Percentiles rank a stretch among this genome's conserved stretches.
Conservation (phyloP, 148 eudicot species). For the Rheum nobile region DNA sequence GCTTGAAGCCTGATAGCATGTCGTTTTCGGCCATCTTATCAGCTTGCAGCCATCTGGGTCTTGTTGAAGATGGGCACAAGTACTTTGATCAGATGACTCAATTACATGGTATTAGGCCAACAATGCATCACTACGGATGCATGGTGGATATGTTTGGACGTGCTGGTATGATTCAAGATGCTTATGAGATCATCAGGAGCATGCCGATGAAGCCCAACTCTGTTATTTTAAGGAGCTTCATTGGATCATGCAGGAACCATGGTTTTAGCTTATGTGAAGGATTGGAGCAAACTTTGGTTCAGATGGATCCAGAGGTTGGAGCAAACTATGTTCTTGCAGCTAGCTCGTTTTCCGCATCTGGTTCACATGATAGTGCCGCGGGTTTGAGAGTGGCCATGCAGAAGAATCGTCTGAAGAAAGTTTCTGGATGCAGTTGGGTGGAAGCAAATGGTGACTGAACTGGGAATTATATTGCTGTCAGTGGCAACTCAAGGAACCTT, state of each 20-base stretch:
- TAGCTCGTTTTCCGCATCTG: conserved; percentile 14
- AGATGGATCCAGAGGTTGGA: conserved; percentile 35
- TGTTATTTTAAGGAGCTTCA: conserved; percentile 30
- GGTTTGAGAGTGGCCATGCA: conserved; percentile 30
- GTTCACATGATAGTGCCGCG: conserved; percentile 14
- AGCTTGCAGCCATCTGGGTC: conserved; percentile 46
- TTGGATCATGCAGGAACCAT: conserved; percentile 30
- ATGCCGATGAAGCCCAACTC: conserved; percentile 28
- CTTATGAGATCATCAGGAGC: conserved; percentile 13
- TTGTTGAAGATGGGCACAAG: conserved; percentile 23
- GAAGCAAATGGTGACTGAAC: neutral
- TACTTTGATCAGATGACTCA: conserved; percentile 20
- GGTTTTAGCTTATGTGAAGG: conserved; percentile 20
- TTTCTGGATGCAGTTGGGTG: conserved; percentile 47
- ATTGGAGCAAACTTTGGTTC: conserved; percentile 19
- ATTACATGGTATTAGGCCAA: conserved; percentile 18
- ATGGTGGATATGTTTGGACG: conserved; percentile 26
- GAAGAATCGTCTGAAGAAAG: conserved; percentile 27
- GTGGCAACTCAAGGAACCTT: neutral
- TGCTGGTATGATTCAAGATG: conserved; percentile 21
- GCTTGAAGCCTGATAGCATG: conserved; percentile 26
- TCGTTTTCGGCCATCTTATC: conserved; percentile 38
- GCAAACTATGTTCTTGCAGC: conserved; percentile 42
- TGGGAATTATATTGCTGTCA: no score
- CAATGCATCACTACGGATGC: conserved; percentile 26